Evolutionary conservation across 2,329 filamentous ascomycete genomes (phyloP), one percentile per base, ranked within the genome.

Genomic region (Alternaria conjuncta): DNA sequence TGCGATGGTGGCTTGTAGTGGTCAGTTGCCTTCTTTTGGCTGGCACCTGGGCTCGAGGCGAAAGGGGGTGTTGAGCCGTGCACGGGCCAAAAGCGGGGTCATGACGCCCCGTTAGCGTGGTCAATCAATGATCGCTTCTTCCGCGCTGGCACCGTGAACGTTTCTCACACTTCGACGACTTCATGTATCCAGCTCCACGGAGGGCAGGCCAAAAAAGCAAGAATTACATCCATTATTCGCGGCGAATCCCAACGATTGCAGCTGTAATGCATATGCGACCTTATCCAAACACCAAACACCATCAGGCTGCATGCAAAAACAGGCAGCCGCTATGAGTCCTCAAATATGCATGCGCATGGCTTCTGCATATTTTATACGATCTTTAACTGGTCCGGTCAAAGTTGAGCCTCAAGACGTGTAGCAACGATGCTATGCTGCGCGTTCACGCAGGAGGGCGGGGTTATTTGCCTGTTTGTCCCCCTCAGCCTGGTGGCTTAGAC

Each of bases 401-500:
- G 8, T 20, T 60, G 69, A 69, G 68, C 57, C 69, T 70, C 61
- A 57, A 53, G 23, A 25, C 41, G 30, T 23, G 7, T 50, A 44
- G 15, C 25, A 57, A 61, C 44, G 28, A 54, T 30, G 61, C 61
- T 47, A 36, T 21, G 47, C 25, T 43, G 12, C 36, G 30, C 18
- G 46, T 59, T 63, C 36, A 54, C 64, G 26, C 53, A 54, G 55
- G 20, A 54, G 57, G 55, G 61, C 47, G 47, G 51, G 45, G 41
- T 26, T 46, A 54, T 69, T 66, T 69, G 70, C 70, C 66, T 69
- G 57, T 36, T 63, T 63, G 15, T 36, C 57, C 43, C 45, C 43
- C 28, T 45, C 46, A 49, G 61, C 57, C 61, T 56, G 25, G 65
- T 68, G 68, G 71, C 71, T 68, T 59, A 54, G 43, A 65, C 71